Evolutionary conservation across 148 eudicot species (phyloP), one percentile per base, ranked within the genome.

Genomic region (Nyssa sinensis): DNA sequence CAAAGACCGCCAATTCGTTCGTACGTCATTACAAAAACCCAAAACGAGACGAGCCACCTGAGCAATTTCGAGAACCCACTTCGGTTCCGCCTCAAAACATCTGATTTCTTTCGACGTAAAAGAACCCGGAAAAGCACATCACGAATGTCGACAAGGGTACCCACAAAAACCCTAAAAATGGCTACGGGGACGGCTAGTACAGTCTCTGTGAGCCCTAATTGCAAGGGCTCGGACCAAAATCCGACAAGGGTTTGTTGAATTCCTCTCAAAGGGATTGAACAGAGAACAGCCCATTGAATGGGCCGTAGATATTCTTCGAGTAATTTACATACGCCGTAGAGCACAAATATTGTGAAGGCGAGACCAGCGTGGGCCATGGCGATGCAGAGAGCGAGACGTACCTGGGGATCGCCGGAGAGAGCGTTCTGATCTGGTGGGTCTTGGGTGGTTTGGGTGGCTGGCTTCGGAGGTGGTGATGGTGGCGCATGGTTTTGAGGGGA

Each of bases 301-400:
- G 98, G 98, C 29, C 98, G 78, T 1, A 95, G 78, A 69, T 89
- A 95, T 32, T 85, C 90, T 70, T 90, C 96, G 2, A 95, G 86
- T 25, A 95, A 77, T 13, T 84, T 86, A 53, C 81, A 84, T 1
- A 91, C 91, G 25, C 86, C 91, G 66, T 84, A 95, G 0, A 90
- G 78, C n/a, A 82, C 76, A 64, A 95, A 78, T 35, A 92, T 78
- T 17, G 93, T 67, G 77, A 90, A 89, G 8, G 91, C 89, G 34
- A 92, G 86, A 12, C 93, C 93, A 0, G 84, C 96, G 73, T 95
- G 97, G 24, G 98, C 98, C 94, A 92, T 90, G 68, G 96, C 91
- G 74, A 95, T 89, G 84, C 88, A 95, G 25, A 92, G 79, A 17
- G 98, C 91, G 9, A 95, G 82, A 9, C 89, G 83, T 17, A 92